phyloP scores from a whole-genome alignment of 164 flowering plant species.

The Macadamia tetraphylla region DNA sequence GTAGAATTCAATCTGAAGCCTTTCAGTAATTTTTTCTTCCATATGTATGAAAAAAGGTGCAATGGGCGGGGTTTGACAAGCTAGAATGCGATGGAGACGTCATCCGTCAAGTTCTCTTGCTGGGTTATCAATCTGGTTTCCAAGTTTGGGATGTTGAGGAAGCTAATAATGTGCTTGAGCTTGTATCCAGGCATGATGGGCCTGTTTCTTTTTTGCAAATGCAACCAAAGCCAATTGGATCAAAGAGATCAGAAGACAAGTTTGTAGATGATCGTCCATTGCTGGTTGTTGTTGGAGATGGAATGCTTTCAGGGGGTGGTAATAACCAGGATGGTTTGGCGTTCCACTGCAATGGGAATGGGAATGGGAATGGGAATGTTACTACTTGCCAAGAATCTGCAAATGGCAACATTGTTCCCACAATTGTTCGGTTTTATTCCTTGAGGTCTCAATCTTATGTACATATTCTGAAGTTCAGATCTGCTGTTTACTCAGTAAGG shows the following conservation, averaged over 20 bases:
- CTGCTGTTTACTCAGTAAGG: slow-evolving; percentile 54
- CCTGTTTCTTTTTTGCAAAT: slow-evolving; percentile 74
- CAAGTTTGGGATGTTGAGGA: slow-evolving; percentile 89
- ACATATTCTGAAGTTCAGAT: slow-evolving; percentile 63
- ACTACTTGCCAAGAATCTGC: slow-evolving; percentile 24
- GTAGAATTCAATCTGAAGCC: neutral
- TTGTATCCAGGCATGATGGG: slow-evolving; percentile 59
- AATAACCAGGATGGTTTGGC: slow-evolving; percentile 27
- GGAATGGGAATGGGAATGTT: slow-evolving; percentile 1
- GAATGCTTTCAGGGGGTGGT: slow-evolving; percentile 30
- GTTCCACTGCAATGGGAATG: slow-evolving; percentile 23
- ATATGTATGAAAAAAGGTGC: slow-evolving; percentile 35
- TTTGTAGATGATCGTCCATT: slow-evolving; percentile 55
- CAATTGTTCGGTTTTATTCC: slow-evolving; percentile 61
- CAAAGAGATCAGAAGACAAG: slow-evolving; percentile 38
- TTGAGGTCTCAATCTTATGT: slow-evolving; percentile 62
- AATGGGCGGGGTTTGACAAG: slow-evolving; percentile 81
- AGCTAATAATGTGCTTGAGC: slow-evolving; percentile 61
- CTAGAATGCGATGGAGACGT: slow-evolving; percentile 36
- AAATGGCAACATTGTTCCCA: slow-evolving; percentile 30
- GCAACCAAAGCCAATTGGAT: slow-evolving; percentile 46
- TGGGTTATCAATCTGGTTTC: slow-evolving; percentile 70
- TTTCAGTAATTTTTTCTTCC: neutral
- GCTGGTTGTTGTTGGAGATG: slow-evolving; percentile 55
- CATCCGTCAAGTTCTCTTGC: slow-evolving; percentile 49